Conservation (phyloP, 2,329 filamentous ascomycete species). For the Coleophoma cylindrospora region DNA sequence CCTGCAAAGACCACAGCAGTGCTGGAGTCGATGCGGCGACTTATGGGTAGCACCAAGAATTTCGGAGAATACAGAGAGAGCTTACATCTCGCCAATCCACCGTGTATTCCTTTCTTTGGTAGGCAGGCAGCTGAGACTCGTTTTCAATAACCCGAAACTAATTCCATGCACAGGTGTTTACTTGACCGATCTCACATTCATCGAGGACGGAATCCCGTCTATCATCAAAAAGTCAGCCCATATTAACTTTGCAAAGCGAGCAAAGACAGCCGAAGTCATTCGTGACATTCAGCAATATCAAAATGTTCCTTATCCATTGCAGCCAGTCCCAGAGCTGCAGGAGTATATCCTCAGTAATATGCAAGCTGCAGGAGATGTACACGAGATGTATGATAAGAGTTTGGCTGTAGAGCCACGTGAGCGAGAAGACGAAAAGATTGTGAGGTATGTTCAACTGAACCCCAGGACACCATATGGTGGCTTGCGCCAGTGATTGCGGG, state of each 20-base stretch:
- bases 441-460: conserved; percentile 53
- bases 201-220: conserved; percentile 95
- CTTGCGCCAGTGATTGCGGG: conserved; percentile 7
- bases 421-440: conserved; percentile 98
- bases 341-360: conserved; percentile 97
- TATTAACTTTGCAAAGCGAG: conserved; percentile 98
- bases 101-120: conserved; percentile 98
- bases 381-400: conserved; percentile 99
- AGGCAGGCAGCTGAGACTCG: conserved; percentile 36
- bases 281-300: conserved; percentile 98
- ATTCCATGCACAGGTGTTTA: conserved; percentile 66
- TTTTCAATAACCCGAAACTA: conserved; percentile 4
- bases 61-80: conserved; percentile 95
- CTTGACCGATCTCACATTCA: conserved; percentile 94
- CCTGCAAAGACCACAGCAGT: conserved; percentile 76
- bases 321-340: conserved; percentile 85
- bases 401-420: conserved; percentile 90
- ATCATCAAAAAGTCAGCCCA: conserved; percentile 93
- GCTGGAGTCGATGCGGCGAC: conserved; percentile 83
- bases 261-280: conserved; percentile 97
- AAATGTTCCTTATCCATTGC: conserved; percentile 90
- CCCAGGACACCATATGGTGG: conserved; percentile 12
- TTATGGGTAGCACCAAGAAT: conserved; percentile 98
- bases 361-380: conserved; percentile 90
- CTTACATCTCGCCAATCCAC: conserved; percentile 86